Base-by-base conservation (phyloP, 2,329 filamentous ascomycete species). In the Orbilia javanica region DNA sequence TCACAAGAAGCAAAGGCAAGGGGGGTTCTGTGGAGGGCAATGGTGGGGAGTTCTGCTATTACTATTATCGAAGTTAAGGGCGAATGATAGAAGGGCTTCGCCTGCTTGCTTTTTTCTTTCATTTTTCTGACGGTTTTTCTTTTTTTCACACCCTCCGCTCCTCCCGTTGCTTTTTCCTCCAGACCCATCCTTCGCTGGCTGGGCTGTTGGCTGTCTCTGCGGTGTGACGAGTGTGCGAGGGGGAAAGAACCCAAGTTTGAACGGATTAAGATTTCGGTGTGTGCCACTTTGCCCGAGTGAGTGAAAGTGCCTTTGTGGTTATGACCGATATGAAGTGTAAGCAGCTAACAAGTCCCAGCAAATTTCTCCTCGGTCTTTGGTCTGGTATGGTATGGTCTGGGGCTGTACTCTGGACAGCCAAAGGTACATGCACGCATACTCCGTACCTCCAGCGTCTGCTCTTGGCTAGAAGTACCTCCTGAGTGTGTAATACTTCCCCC, bases 261-360 rank as follows among this genome's bases (percentile, higher is more conserved):
- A 72, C 67, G 52, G 74, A 78, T 78, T 78, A 72, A 78, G 67
- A 66, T 78, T 78, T 63, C 29, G 57, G 55, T 72, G 74, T 71
- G 73, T 78, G 74, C 74, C 74, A 78, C 74, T 78, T 67, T 63
- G 44, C 20, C 22, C 55, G 52, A 53, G 29, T 55, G 42, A 74
- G 50, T 52, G 52, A 31, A 60, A 70, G 63, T 66, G 69, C 69
- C 69, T 69, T 70, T 55, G 63, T 68, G 63, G 68, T 65, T 55
- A 67, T 68, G 63, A 74, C 72, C 57, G 57, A 76, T 62, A 76
- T 75, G 63, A 68, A 53, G 34, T 73, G 69, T 73, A 73, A 73
- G 62, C 60, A 74, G 70, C 70, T 68, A 74, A 68, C 52, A 29
- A 71, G 66, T 52, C 64, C 60, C 34, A 70, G 65, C 73, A 77